Evolutionary conservation across 2,329 filamentous ascomycete species (phyloP).

Genomic region (Xylaria sp.): DNA sequence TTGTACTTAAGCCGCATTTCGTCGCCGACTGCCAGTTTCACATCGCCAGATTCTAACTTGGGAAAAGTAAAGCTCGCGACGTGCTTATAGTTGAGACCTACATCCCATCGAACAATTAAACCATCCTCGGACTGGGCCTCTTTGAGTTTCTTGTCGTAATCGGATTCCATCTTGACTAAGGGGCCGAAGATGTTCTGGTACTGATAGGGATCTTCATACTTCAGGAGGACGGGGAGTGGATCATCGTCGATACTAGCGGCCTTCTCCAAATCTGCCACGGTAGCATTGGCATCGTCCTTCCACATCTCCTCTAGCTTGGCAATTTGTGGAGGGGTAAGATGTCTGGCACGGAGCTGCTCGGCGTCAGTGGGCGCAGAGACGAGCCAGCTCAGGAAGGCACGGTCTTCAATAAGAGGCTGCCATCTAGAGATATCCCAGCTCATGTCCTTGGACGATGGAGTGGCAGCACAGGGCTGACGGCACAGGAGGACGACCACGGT

Average conservation of each 20-base stretch:
- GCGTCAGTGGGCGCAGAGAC: conserved; percentile 89
- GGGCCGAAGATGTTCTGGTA: conserved; percentile 99
- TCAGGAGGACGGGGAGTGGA: conserved; percentile 87
- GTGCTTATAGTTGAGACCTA: conserved; percentile 96
- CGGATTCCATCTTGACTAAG: conserved; percentile 97
- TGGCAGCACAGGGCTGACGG: conserved; percentile 93
- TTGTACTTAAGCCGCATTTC: conserved; percentile 98
- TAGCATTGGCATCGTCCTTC: conserved; percentile 93
- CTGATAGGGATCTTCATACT: conserved; percentile 97
- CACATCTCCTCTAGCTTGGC: conserved; percentile 97
- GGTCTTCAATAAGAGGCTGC: conserved; percentile 97
- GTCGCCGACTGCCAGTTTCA: conserved; percentile 96
- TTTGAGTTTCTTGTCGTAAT: conserved; percentile 99
- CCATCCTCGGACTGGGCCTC: conserved; percentile 97
- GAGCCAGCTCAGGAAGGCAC: conserved; percentile 93
- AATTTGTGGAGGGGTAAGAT: conserved; percentile 93
- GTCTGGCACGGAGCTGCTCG: conserved; percentile 93
- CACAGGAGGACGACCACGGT: conserved; percentile 97
- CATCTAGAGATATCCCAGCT: conserved; percentile 99
- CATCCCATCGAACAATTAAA: conserved; percentile 93
- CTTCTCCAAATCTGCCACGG: conserved; percentile 91
- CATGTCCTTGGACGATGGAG: conserved; percentile 98
- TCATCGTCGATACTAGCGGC: conserved; percentile 93
- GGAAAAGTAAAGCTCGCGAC: conserved; percentile 94
- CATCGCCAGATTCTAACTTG: conserved; percentile 96